These are phyloP conservation scores for Ophiostoma sp. DNA, from an alignment of 2,329 filamentous ascomycete genomes.

Conservation along the genomic window DNA sequence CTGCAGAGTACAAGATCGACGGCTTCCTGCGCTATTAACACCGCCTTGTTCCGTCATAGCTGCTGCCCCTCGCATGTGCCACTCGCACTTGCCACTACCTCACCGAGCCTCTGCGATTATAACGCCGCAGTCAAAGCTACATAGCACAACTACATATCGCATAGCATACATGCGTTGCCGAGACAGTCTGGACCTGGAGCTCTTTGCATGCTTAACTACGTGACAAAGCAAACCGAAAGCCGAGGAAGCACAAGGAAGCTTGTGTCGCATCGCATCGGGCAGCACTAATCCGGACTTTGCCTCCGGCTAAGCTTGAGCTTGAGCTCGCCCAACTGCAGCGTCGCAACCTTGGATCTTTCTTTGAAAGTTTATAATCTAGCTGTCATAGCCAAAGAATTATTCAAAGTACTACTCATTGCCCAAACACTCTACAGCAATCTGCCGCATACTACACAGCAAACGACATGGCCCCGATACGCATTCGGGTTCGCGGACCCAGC, in stretches of 20 bases:
- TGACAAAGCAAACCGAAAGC: neutral
- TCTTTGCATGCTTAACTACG: neutral
- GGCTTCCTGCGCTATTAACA: neutral
- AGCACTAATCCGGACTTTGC: neutral
- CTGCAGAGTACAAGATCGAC: neutral
- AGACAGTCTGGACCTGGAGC: neutral
- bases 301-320: neutral
- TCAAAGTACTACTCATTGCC: neutral
- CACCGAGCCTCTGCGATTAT: neutral
- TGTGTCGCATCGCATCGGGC: neutral
- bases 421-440: neutral
- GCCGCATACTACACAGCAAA: neutral
- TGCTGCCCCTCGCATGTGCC: neutral
- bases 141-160: neutral
- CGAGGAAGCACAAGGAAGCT: neutral
- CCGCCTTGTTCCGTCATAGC: neutral
- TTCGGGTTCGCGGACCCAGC: slow-evolving; percentile 68
- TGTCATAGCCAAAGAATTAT: neutral
- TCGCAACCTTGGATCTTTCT: neutral
- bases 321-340: neutral
- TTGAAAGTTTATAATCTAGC: neutral
- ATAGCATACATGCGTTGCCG: neutral
- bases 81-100: neutral
- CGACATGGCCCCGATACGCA: slow-evolving; percentile 46
- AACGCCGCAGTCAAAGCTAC: neutral